phyloP scores from a whole-genome alignment of 345 rosid genomes.

The Euphorbia peplus region DNA sequence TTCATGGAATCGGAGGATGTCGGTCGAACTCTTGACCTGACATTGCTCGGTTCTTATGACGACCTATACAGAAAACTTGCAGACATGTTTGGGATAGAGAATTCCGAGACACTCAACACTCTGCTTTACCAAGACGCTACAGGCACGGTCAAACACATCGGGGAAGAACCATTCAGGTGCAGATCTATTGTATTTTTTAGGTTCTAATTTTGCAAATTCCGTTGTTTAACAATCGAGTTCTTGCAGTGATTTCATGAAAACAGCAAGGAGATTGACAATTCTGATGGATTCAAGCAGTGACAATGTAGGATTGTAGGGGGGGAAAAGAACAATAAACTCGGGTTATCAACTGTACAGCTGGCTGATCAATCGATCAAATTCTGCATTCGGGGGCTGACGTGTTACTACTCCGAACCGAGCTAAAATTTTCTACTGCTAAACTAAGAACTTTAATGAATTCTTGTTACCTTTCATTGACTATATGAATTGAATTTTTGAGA shows the following conservation, averaged over 20 bases:
- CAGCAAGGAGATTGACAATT: slow-evolving; percentile 57
- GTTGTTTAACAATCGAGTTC: background rate
- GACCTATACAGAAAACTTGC: slow-evolving; percentile 45
- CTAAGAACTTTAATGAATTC: slow-evolving; percentile 15
- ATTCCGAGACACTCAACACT: slow-evolving; percentile 32
- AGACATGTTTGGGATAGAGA: slow-evolving; percentile 43
- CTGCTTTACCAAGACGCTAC: slow-evolving; percentile 37
- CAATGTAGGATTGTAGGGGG: slow-evolving; percentile 36
- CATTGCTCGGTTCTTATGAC: slow-evolving; percentile 41
- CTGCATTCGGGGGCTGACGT: slow-evolving; percentile 24
- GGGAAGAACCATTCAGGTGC: slow-evolving; percentile 50
- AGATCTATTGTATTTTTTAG: background rate
- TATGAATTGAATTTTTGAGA: slow-evolving; percentile 5
- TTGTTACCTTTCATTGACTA: slow-evolving; percentile 9
- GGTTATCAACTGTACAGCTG: slow-evolving; percentile 44
- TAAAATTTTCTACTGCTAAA: slow-evolving; percentile 12
- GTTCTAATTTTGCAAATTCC: background rate
- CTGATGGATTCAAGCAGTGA: slow-evolving; percentile 49
- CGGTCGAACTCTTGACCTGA: slow-evolving; percentile 53
- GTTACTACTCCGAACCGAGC: slow-evolving; percentile 19
- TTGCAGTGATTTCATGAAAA: slow-evolving; percentile 48
- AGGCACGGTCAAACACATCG: slow-evolving; percentile 45
- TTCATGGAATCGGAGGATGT: slow-evolving; percentile 58
- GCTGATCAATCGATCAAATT: slow-evolving; percentile 12
- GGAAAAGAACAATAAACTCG: slow-evolving; percentile 13